These are phyloP conservation scores for Backusella psychrophila DNA, from an alignment of 192 early-diverging fungal genomes.

Conservation along the genomic window DNA sequence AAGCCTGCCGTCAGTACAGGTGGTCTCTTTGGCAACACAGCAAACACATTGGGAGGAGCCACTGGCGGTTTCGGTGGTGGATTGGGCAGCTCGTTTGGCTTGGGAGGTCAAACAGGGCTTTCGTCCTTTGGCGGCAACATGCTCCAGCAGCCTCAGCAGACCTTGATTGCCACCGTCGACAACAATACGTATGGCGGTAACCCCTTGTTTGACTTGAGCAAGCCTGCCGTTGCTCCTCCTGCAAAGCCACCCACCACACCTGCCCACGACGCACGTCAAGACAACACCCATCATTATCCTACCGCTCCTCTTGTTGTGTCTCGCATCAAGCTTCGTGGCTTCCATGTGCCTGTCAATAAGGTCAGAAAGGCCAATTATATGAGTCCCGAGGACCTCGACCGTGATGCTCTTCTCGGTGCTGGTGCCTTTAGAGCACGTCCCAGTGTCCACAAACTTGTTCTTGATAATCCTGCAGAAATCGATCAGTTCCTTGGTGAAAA, in stretches of 20 bases:
- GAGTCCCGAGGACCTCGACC: constrained; percentile 36
- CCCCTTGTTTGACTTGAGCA: constrained; percentile 65
- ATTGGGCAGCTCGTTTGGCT: constrained; percentile 25
- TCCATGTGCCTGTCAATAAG: constrained; percentile 27
- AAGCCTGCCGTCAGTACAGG: constrained; percentile 8
- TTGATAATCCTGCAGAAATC: not conserved
- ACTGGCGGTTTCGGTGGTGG: constrained; percentile 15
- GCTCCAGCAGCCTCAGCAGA: constrained; percentile 2
- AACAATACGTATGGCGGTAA: constrained; percentile 85
- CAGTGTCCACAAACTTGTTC: not conserved
- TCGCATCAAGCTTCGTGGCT: constrained; percentile 75
- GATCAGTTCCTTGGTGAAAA: not conserved
- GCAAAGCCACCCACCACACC: not conserved
- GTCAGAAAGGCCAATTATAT: constrained; percentile 17
- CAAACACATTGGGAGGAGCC: not conserved
- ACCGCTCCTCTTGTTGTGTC: constrained; percentile 69
- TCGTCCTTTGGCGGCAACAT: constrained; percentile 40
- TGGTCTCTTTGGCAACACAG: constrained; percentile 24
- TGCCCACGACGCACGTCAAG: constrained; percentile 57
- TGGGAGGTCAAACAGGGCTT: constrained; percentile 23
- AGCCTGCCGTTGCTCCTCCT: constrained; percentile 23
- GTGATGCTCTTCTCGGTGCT: constrained; percentile 50
- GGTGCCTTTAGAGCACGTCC: constrained; percentile 49
- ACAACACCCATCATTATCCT: constrained; percentile 67
- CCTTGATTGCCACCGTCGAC: constrained; percentile 75